A percentile compares a stretch with the other conserved stretches of the same genome.
These are phyloP conservation scores for Diaporthe amygdali DNA, from an alignment of 2,329 filamentous ascomycete species.

Conservation along the genomic window DNA sequence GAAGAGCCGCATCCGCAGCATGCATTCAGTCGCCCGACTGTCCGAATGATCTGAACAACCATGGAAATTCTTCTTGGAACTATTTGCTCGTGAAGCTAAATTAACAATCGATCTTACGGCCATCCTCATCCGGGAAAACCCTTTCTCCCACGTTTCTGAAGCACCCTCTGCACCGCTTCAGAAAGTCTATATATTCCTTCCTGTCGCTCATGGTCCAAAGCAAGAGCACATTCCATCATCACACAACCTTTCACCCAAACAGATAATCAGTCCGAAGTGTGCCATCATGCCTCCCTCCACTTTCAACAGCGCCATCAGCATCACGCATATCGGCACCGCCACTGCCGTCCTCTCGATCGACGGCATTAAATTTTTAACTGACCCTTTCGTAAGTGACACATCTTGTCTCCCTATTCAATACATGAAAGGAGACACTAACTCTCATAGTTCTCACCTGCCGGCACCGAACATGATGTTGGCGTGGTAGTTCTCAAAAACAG, in stretches of 20 bases:
- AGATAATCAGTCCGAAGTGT: not conserved
- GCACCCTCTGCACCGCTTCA: not conserved
- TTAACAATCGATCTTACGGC: not conserved
- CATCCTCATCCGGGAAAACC: not conserved
- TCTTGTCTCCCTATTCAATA: too few species aligned
- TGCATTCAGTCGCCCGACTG: too few species aligned
- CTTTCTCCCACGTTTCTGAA: not conserved
- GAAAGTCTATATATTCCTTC: too few species aligned
- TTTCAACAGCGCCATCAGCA: not conserved
- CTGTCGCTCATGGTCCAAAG: not conserved
- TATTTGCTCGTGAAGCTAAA: too few species aligned
- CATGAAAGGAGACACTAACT: not conserved
- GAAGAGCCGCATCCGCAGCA: not conserved
- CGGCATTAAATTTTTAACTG: not conserved
- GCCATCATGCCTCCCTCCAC: not conserved
- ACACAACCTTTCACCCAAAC: not conserved
- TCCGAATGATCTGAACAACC: too few species aligned
- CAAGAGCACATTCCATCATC: not conserved
- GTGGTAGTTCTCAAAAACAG: slow-evolving; percentile 34
- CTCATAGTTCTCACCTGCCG: slow-evolving; percentile 43
- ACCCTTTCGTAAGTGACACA: not conserved
- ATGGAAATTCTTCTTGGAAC: too few species aligned
- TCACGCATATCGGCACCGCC: not conserved
- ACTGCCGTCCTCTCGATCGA: not conserved
- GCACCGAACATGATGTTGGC: slow-evolving; percentile 38